Conservation (phyloP, 257 asterid species). For the Hygrophila difformis region DNA sequence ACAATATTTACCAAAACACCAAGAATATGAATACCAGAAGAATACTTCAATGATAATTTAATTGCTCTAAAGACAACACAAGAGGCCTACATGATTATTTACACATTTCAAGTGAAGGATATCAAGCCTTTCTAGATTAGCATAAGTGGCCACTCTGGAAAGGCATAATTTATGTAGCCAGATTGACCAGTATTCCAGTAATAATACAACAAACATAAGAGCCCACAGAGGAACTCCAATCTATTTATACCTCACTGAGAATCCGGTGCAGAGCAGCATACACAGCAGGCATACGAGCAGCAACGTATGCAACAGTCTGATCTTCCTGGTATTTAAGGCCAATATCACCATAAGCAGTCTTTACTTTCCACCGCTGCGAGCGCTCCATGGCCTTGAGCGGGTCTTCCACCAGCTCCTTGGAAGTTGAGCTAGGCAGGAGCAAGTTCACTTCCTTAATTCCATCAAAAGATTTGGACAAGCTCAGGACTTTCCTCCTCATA, state of each 20-base stretch:
- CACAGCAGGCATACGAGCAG: constrained; percentile 96
- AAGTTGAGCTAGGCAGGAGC: constrained; percentile 67
- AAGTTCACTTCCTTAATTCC: constrained; percentile 70
- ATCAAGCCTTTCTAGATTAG: background rate
- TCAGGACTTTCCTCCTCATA: constrained; percentile 81
- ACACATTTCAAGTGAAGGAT: background rate
- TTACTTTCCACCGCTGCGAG: constrained; percentile 79
- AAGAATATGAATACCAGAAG: background rate
- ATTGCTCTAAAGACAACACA: background rate
- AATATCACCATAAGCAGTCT: constrained; percentile 58
- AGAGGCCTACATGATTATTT: no score
- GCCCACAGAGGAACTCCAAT: constrained; percentile 8
- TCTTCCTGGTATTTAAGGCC: constrained; percentile 79
- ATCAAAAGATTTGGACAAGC: constrained; percentile 59
- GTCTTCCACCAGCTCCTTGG: constrained; percentile 76
- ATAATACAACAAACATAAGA: background rate
- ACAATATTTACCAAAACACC: constrained; percentile 2
- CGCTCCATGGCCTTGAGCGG: constrained; percentile 60
- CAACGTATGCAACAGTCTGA: constrained; percentile 80
- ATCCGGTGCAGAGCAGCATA: constrained; percentile 78
- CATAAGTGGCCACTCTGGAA: constrained; percentile 1
- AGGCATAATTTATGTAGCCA: constrained; percentile 1
- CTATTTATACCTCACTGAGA: constrained; percentile 69
- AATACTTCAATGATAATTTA: background rate
- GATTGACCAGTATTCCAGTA: constrained; percentile 1